Evolutionary conservation across 768 basidiomycete genomes (phyloP), one percentile per base, ranked within the genome.

Genomic region (Coprinopsis strossmayeri): DNA sequence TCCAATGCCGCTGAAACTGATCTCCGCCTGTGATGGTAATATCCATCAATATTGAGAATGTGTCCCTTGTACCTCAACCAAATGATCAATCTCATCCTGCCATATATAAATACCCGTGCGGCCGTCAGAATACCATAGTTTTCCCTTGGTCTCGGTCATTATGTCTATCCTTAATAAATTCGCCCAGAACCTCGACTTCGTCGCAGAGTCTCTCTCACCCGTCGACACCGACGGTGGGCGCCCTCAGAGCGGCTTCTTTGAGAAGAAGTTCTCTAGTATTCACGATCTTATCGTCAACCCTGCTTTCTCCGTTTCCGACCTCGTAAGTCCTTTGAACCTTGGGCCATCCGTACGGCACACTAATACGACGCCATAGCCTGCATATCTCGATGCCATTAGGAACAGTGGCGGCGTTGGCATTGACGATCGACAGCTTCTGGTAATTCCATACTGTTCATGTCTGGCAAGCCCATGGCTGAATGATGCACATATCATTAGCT

Each of bases 381-480:
- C 76, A 12, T 69, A 73, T 44, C 48, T 63, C 27, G 75, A 86
- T 59, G 76, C 75, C 11, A 27, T 79, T 9, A 60, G 61, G 50
- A 64, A 79, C 54, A 54, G 63, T 15, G 64, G 64, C 37, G 64
- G 57, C 1, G 52, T 59, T 11, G 73, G 76, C 2, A 56, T 78
- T 34, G 70, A 88, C 56, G 85, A 88, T 58, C 76, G 85, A 51
- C 61, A 76, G 24, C 62, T 85, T 53, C 61, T 87, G 61, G 84
- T 74, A 59, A 61, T 75, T 67, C 23, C 25, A 15, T 32, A 7
- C 30, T n/a, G 30, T 7, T 15, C 30, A 32, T 32, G 15, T n/a
- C n/a, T n/a, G 30, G 30, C 30, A 32, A 32, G 30, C 30, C 7
- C 15, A 15, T 32, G 15, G 30, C 7, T 15, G 11, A 25, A 20